Evolutionary conservation across 2,329 filamentous ascomycete genomes (phyloP).

Genomic region (Botrytis pseudocinerea): DNA sequence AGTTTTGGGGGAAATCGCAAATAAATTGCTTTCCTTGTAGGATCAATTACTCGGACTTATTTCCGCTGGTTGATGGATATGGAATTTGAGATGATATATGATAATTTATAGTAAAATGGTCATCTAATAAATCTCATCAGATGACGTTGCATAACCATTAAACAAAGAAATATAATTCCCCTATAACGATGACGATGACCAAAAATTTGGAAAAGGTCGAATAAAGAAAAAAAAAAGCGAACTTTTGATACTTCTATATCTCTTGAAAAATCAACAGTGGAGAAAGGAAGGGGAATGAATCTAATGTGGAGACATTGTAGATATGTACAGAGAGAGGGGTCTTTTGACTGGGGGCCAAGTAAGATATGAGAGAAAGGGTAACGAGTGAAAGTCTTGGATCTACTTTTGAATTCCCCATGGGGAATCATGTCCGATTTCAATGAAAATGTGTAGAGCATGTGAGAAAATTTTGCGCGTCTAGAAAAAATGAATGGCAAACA

Average conservation of each 20-base stretch:
- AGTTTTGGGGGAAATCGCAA: background rate
- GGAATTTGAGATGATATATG: background rate
- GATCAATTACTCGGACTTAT: background rate
- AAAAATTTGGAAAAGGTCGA: background rate
- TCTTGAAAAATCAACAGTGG: background rate
- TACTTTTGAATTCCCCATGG: background rate
- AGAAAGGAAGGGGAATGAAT: background rate
- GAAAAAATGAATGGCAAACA: background rate
- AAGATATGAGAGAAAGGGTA: background rate
- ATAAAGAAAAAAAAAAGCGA: constrained; percentile 2
- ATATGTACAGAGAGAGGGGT: background rate
- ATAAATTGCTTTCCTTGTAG: background rate
- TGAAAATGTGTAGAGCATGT: background rate
- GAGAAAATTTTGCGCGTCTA: background rate
- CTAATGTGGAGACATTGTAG: background rate
- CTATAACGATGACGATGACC: background rate
- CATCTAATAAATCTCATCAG: background rate
- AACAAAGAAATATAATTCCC: background rate
- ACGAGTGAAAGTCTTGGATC: constrained; percentile 1
- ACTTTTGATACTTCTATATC: constrained; percentile 4
- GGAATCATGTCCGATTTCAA: background rate
- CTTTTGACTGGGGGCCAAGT: background rate
- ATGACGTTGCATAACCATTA: background rate
- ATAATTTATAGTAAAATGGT: background rate
- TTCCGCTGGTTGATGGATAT: background rate